phyloP scores from a whole-genome alignment of 2,329 filamentous ascomycete genomes.

The Ampelomyces quisqualis region DNA sequence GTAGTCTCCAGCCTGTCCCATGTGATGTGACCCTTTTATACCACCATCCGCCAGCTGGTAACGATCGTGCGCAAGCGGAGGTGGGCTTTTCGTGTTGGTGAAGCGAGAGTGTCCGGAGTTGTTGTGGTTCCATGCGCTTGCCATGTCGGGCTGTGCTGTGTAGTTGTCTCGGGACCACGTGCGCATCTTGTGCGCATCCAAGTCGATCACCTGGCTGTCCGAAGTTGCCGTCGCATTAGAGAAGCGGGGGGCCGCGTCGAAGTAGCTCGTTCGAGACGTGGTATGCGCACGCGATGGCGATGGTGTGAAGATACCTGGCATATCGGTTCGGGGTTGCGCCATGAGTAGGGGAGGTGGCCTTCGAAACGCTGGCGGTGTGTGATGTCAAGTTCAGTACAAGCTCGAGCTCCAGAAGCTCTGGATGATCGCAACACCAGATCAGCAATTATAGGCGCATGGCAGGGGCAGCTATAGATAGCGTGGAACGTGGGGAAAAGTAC shows the following conservation, averaged over 20 bases:
- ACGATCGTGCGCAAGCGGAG: slow-evolving; percentile 53
- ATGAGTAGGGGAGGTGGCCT: slow-evolving; percentile 26
- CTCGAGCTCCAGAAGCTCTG: slow-evolving; percentile 2
- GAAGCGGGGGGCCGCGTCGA: slow-evolving; percentile 27
- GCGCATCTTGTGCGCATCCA: slow-evolving; percentile 33
- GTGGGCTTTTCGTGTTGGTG: slow-evolving; percentile 40
- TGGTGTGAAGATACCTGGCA: slow-evolving; percentile 33
- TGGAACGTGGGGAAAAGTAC: slow-evolving; percentile 1
- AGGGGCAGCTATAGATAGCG: slow-evolving; percentile 9
- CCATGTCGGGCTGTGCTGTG: slow-evolving; percentile 13
- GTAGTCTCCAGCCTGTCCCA: slow-evolving; percentile 42
- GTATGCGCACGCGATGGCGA: slow-evolving; percentile 17
- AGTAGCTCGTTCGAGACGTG: slow-evolving; percentile 17
- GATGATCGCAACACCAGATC: slow-evolving; percentile 3
- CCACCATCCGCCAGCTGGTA: slow-evolving; percentile 53
- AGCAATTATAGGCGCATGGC: slow-evolving; percentile 23
- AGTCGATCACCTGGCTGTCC: slow-evolving; percentile 31
- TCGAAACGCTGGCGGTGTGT: slow-evolving; percentile 9
- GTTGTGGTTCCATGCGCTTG: slow-evolving; percentile 23
- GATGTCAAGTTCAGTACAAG: slow-evolving; percentile 13
- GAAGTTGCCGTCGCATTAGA: slow-evolving; percentile 28
- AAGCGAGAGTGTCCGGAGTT: slow-evolving; percentile 24
- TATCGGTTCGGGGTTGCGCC: slow-evolving; percentile 25
- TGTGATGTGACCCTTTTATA: slow-evolving; percentile 50
- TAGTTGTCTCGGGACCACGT: slow-evolving; percentile 30